Base-by-base conservation (phyloP, 2,329 filamentous ascomycete genomes). In the Pseudocercospora ulei region DNA sequence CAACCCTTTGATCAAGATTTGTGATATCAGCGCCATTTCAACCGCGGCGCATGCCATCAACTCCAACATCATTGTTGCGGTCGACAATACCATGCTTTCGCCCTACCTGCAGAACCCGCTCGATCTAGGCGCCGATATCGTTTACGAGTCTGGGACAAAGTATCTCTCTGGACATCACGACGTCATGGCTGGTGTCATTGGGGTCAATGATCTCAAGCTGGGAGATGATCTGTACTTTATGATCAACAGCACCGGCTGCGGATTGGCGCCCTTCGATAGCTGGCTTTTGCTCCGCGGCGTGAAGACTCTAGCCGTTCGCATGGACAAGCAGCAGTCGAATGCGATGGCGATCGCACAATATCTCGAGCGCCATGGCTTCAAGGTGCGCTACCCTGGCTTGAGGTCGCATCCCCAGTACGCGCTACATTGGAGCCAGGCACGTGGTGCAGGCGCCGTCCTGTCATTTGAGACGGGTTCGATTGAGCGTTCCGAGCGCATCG, bases 71-170 rank as follows among this genome's bases (percentile, higher is more conserved):
- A 68, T 96, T 25, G 86, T 98, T 9, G 78, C 87, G 1, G 90
- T 96, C 16, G 90, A 98, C 65, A 98, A 98, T 68, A 98, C 90
- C 41, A 98, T 98, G 90, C 78, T 98, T 50, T 95, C 87, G 2
- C 90, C 90, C 7, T 80, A 95, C 69, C 77, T 98, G 5, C 80
- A 80, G 56, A 96, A 94, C 65, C 90, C 90, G 4, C 75, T 98
- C 11, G 88, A 96, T 45, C 72, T 96, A 17, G 90, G 92, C 41
- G 87, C 88, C 9, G 90, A 98, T 56, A 82, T 98, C 51, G 85
- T 93, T 39, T 98, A 98, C 64, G 90, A 98, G 67, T 93, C 83
- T 16, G 90, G 90, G 39, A 98, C 90, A 14, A 98, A 98, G 63
- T 98, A 98, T 57, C 72, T 98, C 4, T 96, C 87, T 1, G 90